Percentiles rank a stretch among this genome's conserved stretches.
Conservation (phyloP, 176 grass and related monocot genomes). For the Oryza rufipogon region DNA sequence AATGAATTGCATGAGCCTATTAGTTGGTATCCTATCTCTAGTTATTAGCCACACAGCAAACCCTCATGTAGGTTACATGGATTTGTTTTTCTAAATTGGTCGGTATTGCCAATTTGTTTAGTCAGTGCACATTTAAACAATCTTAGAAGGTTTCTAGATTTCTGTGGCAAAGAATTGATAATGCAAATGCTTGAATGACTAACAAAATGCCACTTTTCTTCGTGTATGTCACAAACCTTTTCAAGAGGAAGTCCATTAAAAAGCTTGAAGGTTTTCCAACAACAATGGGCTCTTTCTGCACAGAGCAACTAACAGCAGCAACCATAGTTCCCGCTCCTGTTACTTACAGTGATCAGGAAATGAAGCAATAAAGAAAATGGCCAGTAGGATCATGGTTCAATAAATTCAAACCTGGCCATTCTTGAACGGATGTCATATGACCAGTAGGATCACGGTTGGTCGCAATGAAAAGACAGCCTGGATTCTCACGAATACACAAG, state of each 20-base stretch:
- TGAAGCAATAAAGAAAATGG: neutral
- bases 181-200: neutral
- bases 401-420: constrained; percentile 83
- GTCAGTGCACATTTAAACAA: neutral
- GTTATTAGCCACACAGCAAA: neutral
- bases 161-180: neutral
- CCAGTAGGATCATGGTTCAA: neutral
- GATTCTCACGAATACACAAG: constrained; percentile 88
- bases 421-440: constrained; percentile 79
- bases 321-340: constrained; percentile 96
- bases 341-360: constrained; percentile 35
- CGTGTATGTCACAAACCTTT: constrained; percentile 55
- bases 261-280: constrained; percentile 96
- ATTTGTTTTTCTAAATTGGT: constrained; percentile 12
- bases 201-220: constrained; percentile 26
- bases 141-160: neutral
- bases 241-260: constrained; percentile 88
- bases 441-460: constrained; percentile 90
- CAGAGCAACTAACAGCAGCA: constrained; percentile 83
- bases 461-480: constrained; percentile 93
- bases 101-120: neutral
- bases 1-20: neutral
- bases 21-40: neutral
- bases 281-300: constrained; percentile 83
- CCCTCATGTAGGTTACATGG: neutral